Evolutionary conservation across 805 yeast genomes (phyloP).

Genomic region (Yamadazyma akitaensis): DNA sequence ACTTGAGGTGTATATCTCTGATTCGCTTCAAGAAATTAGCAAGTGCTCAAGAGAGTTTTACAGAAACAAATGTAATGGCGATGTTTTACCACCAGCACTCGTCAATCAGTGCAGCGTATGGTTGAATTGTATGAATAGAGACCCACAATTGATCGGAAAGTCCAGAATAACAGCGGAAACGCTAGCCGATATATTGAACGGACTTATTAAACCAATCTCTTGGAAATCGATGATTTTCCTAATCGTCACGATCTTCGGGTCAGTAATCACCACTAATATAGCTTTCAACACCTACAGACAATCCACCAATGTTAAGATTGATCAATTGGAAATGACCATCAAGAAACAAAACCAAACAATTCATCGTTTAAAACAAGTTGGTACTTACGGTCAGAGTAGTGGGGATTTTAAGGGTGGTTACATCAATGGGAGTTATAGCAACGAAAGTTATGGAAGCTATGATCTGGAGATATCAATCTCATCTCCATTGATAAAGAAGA

Average conservation of each 20-base stretch:
- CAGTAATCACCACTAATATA: conserved; percentile 49
- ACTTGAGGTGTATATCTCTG: conserved; percentile 58
- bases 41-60: conserved; percentile 67
- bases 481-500: conserved; percentile 13
- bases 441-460: neutral
- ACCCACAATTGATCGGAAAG: conserved; percentile 64
- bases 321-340: conserved; percentile 15
- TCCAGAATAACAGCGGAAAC: conserved; percentile 78
- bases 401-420: neutral
- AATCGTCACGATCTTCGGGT: conserved; percentile 45
- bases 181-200: conserved; percentile 75
- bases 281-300: conserved; percentile 41
- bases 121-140: conserved; percentile 80
- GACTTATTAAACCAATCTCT: conserved; percentile 67
- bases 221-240: conserved; percentile 62
- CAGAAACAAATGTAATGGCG: conserved; percentile 68
- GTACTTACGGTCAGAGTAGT: neutral
- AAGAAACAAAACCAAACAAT: conserved; percentile 12
- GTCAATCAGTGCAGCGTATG: conserved; percentile 67
- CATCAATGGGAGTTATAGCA: neutral
- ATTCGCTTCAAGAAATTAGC: conserved; percentile 61
- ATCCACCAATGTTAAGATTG: conserved; percentile 14
- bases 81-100: conserved; percentile 66
- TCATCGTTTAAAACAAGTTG: neutral
- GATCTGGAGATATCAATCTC: conserved; percentile 8